Evolutionary conservation across 2,329 filamentous ascomycete species (phyloP), one percentile per base, ranked within the genome.

Genomic region (Clarireedia homoeocarpa): DNA sequence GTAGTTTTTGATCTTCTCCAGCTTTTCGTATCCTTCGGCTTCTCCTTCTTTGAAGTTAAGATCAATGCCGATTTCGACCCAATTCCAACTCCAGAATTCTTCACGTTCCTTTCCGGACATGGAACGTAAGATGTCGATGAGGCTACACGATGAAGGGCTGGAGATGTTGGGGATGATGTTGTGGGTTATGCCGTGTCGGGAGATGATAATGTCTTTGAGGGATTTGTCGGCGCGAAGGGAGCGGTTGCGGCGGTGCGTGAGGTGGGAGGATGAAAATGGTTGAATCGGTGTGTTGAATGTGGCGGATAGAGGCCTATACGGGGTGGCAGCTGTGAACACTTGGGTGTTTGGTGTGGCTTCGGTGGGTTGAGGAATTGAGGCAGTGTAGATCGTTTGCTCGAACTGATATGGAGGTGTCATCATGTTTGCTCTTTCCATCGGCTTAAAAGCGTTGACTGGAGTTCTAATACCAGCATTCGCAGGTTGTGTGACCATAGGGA

Each of bases 11-110:
- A 30, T 12, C 2, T 52, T 17, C 17, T 57, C 26, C 5, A 26
- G 38, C 15, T 20, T 27, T 17, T 23, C 45, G 5, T 48, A 27
- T 30, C 12, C 14, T 20, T 47, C 39, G 12, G 48, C 20, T 5
- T 27, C 15, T 27, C 51, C 50, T n/a, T 38, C 53, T 20, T 34
- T 38, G 2, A 38, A 10, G 55, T 53, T 26, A n/a, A 59, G 34
- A 26, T 59, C 49, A 14, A 63, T 47, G n/a, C 51, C 26, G 20
- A 65, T 59, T n/a, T 62, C 59, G 45, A 65, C 45, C 48, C 51
- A 48, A 17, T 60, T 63, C 17, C 56, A 58, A 0, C 5, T 15
- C 45, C 62, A 58, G 26, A 62, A 60, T 14, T 55, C 53, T 7
- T 34, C 46, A 23, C 58, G 57, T 17, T 63, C 56, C 12, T 57